Evolutionary conservation across 208 protist species (phyloP), one percentile per base, ranked within the genome.

Genomic region (Tetramitus jugosus): DNA sequence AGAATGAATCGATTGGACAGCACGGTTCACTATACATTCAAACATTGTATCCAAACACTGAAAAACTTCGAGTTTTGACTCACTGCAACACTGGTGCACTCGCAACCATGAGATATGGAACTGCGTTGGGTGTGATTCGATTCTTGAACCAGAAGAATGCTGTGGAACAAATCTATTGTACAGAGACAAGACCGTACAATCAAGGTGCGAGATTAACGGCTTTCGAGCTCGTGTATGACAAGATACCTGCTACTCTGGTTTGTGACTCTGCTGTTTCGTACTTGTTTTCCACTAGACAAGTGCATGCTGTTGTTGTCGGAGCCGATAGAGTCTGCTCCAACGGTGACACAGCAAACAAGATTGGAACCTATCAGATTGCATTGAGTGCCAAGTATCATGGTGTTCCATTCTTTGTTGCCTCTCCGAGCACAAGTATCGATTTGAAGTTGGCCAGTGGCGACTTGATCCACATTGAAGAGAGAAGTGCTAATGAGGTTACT

Each of bases 321-420:
- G 93, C 93, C 23, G 94, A 97, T 80, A 89, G 94, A 72, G 89
- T 97, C 64, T 94, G 90, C 81, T 82, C 88, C 60, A 97, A 97
- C 80, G 93, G 94, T 45, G 94, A 97, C 80, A 96, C 93, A 2
- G 94, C 93, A 20, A 96, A 97, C 86, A 97, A 96, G 82, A 95
- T 97, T 77, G 94, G 94, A 76, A 96, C 94, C 26, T 95, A 95
- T 86, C 90, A 94, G 80, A 83, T 97, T 14, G 91, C 93, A 0
- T 89, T 97, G 39, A 83, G 84, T 0, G 92, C 92, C 2, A 88
- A 92, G 82, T 82, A 93, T 79, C 92, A 96, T 84, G 84, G 85
- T 20, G 87, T 96, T 42, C 88, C 88, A 26, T 95, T 97, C 83
- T 94, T 89, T 82, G 92, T 97, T 2, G 93, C 92, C 6, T 93